phyloP scores from a whole-genome alignment of 176 grass and related monocot species.

The Carex pumila region DNA sequence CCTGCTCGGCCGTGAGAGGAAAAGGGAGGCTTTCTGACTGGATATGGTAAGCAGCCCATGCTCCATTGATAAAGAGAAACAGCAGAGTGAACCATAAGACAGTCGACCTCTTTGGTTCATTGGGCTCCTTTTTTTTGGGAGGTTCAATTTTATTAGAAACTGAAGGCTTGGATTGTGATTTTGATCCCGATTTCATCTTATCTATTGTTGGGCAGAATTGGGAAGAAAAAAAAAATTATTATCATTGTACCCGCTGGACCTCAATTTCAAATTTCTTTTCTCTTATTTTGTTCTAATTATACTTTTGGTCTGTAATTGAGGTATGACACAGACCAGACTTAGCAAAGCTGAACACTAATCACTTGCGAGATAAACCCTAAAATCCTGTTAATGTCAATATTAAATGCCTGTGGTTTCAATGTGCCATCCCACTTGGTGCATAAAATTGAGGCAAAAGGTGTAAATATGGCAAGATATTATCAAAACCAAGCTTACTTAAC shows the following conservation, averaged over 20 bases:
- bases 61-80: slow-evolving; percentile 70
- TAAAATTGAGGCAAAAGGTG: no score
- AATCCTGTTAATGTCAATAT: neutral
- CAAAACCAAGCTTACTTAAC: no score
- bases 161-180: neutral
- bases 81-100: slow-evolving; percentile 64
- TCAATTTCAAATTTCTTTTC: neutral
- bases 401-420: neutral
- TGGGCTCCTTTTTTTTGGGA: slow-evolving; percentile 19
- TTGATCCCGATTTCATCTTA: neutral
- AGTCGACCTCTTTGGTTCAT: slow-evolving; percentile 43
- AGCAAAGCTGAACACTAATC: neutral
- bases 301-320: neutral
- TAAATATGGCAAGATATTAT: no score
- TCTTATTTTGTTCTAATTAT: neutral
- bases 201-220: neutral
- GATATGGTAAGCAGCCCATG: slow-evolving; percentile 64
- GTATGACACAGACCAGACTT: neutral
- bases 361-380: neutral
- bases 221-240: neutral
- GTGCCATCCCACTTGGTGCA: no score
- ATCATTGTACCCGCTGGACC: neutral
- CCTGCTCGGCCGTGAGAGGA: slow-evolving; percentile 59
- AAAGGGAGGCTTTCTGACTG: slow-evolving; percentile 68
- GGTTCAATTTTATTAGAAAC: slow-evolving; percentile 17